Base-by-base conservation (phyloP, 495 filamentous ascomycete species). In the Umbilicaria muhlenbergii region DNA sequence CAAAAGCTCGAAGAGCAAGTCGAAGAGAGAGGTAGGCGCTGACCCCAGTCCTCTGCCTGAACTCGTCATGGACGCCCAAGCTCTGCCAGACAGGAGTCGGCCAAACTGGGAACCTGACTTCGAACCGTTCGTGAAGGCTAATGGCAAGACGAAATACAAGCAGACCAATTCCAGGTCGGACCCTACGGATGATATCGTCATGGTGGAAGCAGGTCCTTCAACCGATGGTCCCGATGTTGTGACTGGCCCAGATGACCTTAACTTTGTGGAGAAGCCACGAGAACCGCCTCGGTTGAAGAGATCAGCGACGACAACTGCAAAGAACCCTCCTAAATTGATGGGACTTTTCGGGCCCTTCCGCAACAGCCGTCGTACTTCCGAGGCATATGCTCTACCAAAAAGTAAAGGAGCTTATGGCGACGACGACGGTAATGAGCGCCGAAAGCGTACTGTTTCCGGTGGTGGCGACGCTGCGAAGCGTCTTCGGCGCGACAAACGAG, bases 191-290 rank as follows among this genome's bases (percentile, higher is more conserved):
- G 67, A 71, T 34, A 49, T 56, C 44, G 62, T 69, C 24, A 65
- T 73, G 54, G 64, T 69, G 16, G 69, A 71, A 42, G 58, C 56
- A 21, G 63, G 68, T 1, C 62, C 58, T 45, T 53, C 55, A 21
- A 58, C 52, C 14, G 57, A 52, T 17, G 57, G 45, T 13, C 58
- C 65, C 39, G 60, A 67, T 19, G 53, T 68, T 7, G 37, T 58
- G 14, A 64, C 62, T 31, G 66, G 67, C 2, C 62, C 66, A 7
- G 69, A 86, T 80, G 75, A 80, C 76, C 32, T 73, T 78, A 53
- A 86, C 69, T 54, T 68, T 81, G 53, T 93, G 69, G 92, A 80
- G 74, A 64, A 78, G 74, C 59, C 71, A 68, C 58, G 74, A 73
- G 54, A 75, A 62, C 32, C 66, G 79, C 49, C 94, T 79, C 60